phyloP scores from a whole-genome alignment of 164 flowering plant species.

The Malania oleifera region DNA sequence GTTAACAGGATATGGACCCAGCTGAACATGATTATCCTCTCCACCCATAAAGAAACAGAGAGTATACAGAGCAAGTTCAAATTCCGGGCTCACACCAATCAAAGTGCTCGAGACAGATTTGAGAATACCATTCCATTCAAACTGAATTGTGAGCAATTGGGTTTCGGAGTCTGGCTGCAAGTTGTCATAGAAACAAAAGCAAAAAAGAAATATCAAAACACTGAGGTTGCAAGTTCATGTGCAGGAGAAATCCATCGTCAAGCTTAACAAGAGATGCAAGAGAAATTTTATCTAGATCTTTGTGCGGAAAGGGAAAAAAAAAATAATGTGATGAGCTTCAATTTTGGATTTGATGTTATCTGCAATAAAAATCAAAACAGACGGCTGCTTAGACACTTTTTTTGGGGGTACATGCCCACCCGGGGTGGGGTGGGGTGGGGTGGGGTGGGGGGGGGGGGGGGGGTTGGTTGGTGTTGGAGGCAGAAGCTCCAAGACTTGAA shows the following conservation, averaged over 20 bases:
- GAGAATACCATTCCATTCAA: conserved; percentile 90
- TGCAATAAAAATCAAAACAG: no score
- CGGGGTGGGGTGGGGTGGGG: no score
- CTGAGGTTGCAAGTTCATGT: neutral
- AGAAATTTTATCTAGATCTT: no score
- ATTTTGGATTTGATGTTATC: no score
- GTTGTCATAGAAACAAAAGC: neutral
- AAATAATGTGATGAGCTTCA: no score
- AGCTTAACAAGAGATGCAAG: neutral
- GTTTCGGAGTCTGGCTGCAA: conserved; percentile 94
- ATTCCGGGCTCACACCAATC: conserved; percentile 95
- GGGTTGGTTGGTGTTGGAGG: no score
- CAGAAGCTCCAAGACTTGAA: no score
- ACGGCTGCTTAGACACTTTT: no score
- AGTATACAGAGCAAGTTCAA: conserved; percentile 86
- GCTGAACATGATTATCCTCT: conserved; percentile 72
- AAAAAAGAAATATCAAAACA: neutral
- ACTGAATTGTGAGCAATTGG: conserved; percentile 83
- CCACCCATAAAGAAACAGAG: conserved; percentile 68
- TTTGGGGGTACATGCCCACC: no score
- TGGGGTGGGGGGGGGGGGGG: no score
- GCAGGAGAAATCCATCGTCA: neutral
- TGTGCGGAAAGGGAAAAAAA: no score
- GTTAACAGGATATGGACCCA: conserved; percentile 85
- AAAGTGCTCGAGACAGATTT: conserved; percentile 85